Evolutionary conservation across 108 stramenopile species (phyloP).

Genomic region (Cyclotella cryptica): DNA sequence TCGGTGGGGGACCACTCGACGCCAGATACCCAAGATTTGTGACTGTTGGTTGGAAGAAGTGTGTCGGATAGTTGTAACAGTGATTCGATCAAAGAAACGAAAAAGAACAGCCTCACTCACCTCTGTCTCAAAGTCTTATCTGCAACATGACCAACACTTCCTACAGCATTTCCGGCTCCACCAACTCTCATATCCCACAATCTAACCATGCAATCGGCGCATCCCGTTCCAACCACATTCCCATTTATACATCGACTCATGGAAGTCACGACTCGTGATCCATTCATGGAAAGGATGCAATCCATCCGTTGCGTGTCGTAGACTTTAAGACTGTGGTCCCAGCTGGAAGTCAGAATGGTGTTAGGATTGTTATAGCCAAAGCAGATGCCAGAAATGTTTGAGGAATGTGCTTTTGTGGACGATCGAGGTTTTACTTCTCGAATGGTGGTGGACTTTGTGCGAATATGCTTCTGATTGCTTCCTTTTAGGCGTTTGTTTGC

Average conservation of each 20-base stretch:
- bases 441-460: neutral
- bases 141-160: conserved; percentile 28
- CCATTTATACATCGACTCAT: conserved; percentile 78
- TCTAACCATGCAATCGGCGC: conserved; percentile 87
- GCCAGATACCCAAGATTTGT: conserved; percentile 89
- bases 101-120: conserved; percentile 25
- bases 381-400: conserved; percentile 77
- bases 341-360: conserved; percentile 73
- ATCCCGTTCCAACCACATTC: conserved; percentile 80
- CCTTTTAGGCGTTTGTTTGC: conserved; percentile 22
- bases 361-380: conserved; percentile 55
- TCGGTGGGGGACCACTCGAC: conserved; percentile 85
- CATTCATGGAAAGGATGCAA: conserved; percentile 82
- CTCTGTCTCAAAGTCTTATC: conserved; percentile 56
- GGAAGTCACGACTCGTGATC: conserved; percentile 75
- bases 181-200: conserved; percentile 69
- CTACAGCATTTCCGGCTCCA: conserved; percentile 35
- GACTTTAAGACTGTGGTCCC: conserved; percentile 84
- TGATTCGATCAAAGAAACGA: neutral
- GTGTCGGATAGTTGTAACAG: conserved; percentile 31
- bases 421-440: conserved; percentile 49
- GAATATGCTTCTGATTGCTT: neutral
- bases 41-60: conserved; percentile 65
- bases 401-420: conserved; percentile 69
- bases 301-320: conserved; percentile 81